Evolutionary conservation across 2,329 filamentous ascomycete species (phyloP).

Genomic region (Microcyclosporella mali): DNA sequence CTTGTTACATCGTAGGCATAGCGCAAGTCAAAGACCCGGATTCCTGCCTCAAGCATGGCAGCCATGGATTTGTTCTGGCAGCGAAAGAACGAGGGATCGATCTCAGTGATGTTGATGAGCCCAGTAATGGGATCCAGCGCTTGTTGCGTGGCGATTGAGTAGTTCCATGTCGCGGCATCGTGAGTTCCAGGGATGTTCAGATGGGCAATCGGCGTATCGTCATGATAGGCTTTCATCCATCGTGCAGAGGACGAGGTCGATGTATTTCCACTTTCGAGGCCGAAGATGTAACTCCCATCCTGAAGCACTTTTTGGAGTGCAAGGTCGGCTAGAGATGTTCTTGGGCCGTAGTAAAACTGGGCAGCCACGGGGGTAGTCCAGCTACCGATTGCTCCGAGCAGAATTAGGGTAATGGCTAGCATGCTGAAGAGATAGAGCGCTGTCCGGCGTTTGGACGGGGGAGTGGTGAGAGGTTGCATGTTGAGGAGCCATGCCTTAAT

Average conservation of each 20-base stretch:
- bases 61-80: conserved; percentile 40
- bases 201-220: conserved; percentile 39
- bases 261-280: conserved; percentile 20
- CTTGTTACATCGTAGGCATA: conserved; percentile 45
- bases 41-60: conserved; percentile 41
- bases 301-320: conserved; percentile 40
- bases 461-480: conserved; percentile 3
- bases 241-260: conserved; percentile 26
- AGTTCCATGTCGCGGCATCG: conserved; percentile 50
- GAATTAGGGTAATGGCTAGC: conserved; percentile 11
- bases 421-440: conserved; percentile 8
- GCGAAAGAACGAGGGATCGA: conserved; percentile 35
- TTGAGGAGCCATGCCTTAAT: conserved; percentile 2
- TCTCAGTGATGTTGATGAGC: conserved; percentile 32
- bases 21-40: conserved; percentile 48
- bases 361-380: conserved; percentile 6
- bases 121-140: conserved; percentile 36
- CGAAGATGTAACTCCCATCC: conserved; percentile 41
- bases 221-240: conserved; percentile 45
- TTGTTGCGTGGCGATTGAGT: conserved; percentile 39
- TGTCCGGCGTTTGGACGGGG: conserved; percentile 4
- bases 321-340: conserved; percentile 26
- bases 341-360: neutral
- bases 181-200: conserved; percentile 49
- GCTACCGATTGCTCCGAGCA: conserved; percentile 10